Percentiles rank a stretch among this genome's conserved stretches.
phyloP scores from a whole-genome alignment of 225 moss, liverwort and hornwort species.

The Physcomitrium patens region DNA sequence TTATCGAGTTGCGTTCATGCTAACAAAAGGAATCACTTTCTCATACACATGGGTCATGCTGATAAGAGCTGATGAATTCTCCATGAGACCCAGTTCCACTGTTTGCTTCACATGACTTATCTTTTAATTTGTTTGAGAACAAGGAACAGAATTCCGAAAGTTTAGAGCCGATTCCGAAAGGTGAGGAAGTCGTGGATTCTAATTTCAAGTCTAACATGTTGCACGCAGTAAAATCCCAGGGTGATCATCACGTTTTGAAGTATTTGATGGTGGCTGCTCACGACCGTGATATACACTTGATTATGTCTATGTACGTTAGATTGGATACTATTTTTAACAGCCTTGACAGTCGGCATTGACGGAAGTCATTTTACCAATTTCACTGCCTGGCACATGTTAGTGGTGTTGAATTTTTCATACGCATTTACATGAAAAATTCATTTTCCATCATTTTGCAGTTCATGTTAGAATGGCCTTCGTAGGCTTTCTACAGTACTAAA shows the following conservation, averaged over 20 bases:
- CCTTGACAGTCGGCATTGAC: constrained; percentile 17
- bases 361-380: constrained; percentile 9
- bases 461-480: constrained; percentile 21
- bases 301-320: constrained; percentile 11
- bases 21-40: background rate
- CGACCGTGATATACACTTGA: background rate
- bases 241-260: background rate
- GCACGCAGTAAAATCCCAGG: constrained; percentile 22
- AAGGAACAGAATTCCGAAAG: background rate
- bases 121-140: background rate
- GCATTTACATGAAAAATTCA: constrained; percentile 1
- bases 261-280: constrained; percentile 12
- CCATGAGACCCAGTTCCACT: background rate
- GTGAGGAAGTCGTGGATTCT: background rate
- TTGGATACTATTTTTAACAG: background rate
- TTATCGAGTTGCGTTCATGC: background rate
- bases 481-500: background rate
- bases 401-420: constrained; percentile 13
- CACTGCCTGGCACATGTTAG: background rate
- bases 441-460: constrained; percentile 16
- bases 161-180: too few relatives aligned
- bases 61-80: background rate
- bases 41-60: background rate
- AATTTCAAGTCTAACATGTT: background rate
- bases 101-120: background rate